Evolutionary conservation across 2,329 filamentous ascomycete species (phyloP).

Genomic region (Teratosphaeria nubilosa): DNA sequence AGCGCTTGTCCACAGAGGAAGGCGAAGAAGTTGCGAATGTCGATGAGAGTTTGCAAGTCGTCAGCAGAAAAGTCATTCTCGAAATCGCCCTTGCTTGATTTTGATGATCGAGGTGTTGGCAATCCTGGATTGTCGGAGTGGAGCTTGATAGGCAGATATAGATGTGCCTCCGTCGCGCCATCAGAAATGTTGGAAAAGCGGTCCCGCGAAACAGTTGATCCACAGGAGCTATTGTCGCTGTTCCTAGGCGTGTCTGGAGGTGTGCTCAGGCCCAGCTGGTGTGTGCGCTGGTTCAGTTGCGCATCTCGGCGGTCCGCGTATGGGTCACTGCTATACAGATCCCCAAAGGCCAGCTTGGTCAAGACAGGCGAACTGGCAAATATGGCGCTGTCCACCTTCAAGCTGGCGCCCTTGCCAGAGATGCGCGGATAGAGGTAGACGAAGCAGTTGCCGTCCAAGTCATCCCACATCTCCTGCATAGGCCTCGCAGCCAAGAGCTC

Average conservation of each 20-base stretch:
- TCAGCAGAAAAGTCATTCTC: conserved; percentile 25
- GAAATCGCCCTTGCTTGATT: conserved; percentile 15
- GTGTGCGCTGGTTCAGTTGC: conserved; percentile 18
- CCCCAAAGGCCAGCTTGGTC: conserved; percentile 46
- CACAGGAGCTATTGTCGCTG: conserved; percentile 15
- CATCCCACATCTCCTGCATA: conserved; percentile 53
- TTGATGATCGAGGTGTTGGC: conserved; percentile 11
- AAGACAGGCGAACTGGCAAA: conserved; percentile 48
- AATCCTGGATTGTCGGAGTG: conserved; percentile 36
- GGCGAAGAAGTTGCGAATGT: conserved; percentile 54
- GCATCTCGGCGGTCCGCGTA: conserved; percentile 25
- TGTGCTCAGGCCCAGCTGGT: conserved; percentile 20
- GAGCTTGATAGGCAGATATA: conserved; percentile 50
- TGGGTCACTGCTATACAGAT: conserved; percentile 30
- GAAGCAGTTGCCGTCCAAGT: conserved; percentile 47
- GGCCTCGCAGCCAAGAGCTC: conserved; percentile 42
- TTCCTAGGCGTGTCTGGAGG: conserved; percentile 19
- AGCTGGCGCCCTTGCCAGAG: conserved; percentile 48
- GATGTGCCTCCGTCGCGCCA: conserved; percentile 42
- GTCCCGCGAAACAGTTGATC: conserved; percentile 28
- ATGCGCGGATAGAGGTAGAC: conserved; percentile 51
- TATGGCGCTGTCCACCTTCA: conserved; percentile 50
- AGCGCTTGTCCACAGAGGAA: conserved; percentile 54
- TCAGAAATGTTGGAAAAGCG: conserved; percentile 39
- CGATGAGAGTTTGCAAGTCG: conserved; percentile 46